Evolutionary conservation across 805 yeast species (phyloP).

Genomic region (Ogataea trehaloabstinens): DNA sequence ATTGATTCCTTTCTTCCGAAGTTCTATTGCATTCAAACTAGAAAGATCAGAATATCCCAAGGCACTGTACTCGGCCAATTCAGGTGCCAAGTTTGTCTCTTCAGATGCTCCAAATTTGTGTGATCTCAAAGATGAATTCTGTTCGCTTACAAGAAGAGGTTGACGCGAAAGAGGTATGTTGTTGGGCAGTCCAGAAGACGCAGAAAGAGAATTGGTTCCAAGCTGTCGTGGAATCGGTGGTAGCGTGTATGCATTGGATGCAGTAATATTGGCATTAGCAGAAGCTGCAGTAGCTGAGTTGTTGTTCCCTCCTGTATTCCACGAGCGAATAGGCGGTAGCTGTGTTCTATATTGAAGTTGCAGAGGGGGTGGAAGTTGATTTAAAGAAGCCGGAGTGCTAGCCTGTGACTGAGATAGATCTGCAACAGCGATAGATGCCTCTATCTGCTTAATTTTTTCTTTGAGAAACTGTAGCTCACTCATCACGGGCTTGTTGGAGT

Average conservation of each 20-base stretch:
- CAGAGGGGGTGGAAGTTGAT: constrained; percentile 9
- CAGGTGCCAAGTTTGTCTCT: background rate
- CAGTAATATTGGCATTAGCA: background rate
- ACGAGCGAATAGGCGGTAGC: constrained; percentile 23
- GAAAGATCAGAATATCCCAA: background rate
- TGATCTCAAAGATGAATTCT: background rate
- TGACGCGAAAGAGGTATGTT: background rate
- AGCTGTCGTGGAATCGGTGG: constrained; percentile 3
- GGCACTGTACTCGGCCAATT: background rate
- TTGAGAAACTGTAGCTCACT: constrained; percentile 36
- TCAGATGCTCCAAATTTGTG: background rate
- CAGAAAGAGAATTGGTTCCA: background rate
- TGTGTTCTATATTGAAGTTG: constrained; percentile 11
- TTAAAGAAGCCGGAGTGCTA: constrained; percentile 1
- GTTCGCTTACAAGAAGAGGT: background rate
- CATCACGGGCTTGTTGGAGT: constrained; percentile 19
- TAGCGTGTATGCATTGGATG: constrained; percentile 3
- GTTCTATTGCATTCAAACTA: background rate
- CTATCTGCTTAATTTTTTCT: constrained; percentile 44
- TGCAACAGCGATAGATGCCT: constrained; percentile 40
- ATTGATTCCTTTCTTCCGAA: constrained; percentile 16
- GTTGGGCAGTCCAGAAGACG: background rate
- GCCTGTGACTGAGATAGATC: constrained; percentile 19
- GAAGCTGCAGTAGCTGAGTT: background rate
- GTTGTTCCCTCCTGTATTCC: constrained; percentile 3